Evolutionary conservation across 148 eudicot genomes (phyloP).

Genomic region (Rhododendron kiyosumense): DNA sequence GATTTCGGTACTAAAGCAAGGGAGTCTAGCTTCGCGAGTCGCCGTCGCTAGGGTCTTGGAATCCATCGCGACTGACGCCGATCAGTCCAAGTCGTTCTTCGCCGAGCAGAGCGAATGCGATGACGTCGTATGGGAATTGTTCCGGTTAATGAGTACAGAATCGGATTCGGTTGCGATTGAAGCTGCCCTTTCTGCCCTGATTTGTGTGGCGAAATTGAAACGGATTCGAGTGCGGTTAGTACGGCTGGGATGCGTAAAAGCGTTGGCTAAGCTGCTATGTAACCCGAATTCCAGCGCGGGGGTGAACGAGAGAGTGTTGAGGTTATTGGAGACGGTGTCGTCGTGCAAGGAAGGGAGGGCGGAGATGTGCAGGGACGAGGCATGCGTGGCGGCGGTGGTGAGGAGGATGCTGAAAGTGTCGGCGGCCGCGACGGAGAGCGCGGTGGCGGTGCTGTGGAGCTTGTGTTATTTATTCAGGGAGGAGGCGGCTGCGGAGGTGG

Average conservation of each 20-base stretch:
- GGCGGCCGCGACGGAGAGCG: constrained; percentile 45
- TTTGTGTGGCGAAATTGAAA: constrained; percentile 25
- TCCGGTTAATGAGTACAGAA: constrained; percentile 11
- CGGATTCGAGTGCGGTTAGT: constrained; percentile 34
- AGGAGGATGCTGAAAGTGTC: constrained; percentile 54
- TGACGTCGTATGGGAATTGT: constrained; percentile 15
- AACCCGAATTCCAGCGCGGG: constrained; percentile 2
- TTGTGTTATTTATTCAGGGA: constrained; percentile 51
- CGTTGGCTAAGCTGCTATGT: constrained; percentile 16
- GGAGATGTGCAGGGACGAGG: constrained; percentile 32
- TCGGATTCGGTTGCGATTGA: constrained; percentile 10
- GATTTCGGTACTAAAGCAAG: constrained; percentile 18
- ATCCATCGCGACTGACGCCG: constrained; percentile 9
- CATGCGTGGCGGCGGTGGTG: constrained; percentile 30
- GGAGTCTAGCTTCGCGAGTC: constrained; percentile 18
- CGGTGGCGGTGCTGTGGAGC: constrained; percentile 56
- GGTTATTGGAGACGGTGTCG: constrained; percentile 37
- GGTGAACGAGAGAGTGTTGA: constrained; percentile 29
- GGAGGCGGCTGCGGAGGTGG: constrained; percentile 39
- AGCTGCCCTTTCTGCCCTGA: constrained; percentile 23
- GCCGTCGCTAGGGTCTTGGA: constrained; percentile 31
- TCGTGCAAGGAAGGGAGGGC: constrained; percentile 57
- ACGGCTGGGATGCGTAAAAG: constrained; percentile 31
- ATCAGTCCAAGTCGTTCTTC: constrained; percentile 18
- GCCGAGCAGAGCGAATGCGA: constrained; percentile 17